Evolutionary conservation across 805 yeast genomes (phyloP).

Genomic region (Sporopachydermia quercuum): DNA sequence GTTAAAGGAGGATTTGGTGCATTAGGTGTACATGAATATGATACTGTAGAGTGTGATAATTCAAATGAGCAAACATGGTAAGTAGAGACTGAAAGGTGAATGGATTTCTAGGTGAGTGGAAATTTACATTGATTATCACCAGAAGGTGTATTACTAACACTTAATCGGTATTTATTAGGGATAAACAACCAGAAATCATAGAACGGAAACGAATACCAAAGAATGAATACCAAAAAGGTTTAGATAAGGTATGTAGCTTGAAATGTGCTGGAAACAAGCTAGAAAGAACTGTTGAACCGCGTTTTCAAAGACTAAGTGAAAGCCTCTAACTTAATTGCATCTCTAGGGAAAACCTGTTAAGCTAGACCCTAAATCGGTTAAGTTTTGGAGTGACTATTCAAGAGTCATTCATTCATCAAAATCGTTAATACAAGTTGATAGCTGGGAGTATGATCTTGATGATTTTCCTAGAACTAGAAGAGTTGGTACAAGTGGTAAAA

Average conservation of each 20-base stretch:
- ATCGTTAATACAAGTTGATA: neutral
- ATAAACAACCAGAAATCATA: conserved; percentile 15
- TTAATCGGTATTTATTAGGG: conserved; percentile 5
- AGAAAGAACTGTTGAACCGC: too few species aligned
- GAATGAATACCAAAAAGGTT: conserved; percentile 46
- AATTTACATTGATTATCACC: too few species aligned
- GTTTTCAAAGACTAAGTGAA: too few species aligned
- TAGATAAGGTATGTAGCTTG: conserved; percentile 33
- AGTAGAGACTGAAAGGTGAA: conserved; percentile 11
- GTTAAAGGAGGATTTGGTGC: conserved; percentile 64
- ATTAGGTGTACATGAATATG: conserved; percentile 38
- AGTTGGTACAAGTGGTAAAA: neutral
- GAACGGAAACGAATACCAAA: conserved; percentile 25
- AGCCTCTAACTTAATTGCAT: too few species aligned
- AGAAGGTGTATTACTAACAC: too few species aligned
- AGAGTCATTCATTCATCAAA: neutral
- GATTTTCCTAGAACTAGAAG: neutral
- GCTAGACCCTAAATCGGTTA: neutral
- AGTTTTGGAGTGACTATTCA: neutral
- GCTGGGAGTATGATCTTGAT: neutral
- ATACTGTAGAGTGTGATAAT: conserved; percentile 9
- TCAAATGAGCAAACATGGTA: conserved; percentile 12
- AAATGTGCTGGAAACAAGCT: too few species aligned
- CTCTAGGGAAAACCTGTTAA: conserved; percentile 12
- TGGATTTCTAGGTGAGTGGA: too few species aligned